A percentile compares a stretch with the other conserved stretches of the same genome.
These are phyloP conservation scores for Canariomyces notabilis DNA, from an alignment of 2,329 filamentous ascomycete species.

Conservation along the genomic window DNA sequence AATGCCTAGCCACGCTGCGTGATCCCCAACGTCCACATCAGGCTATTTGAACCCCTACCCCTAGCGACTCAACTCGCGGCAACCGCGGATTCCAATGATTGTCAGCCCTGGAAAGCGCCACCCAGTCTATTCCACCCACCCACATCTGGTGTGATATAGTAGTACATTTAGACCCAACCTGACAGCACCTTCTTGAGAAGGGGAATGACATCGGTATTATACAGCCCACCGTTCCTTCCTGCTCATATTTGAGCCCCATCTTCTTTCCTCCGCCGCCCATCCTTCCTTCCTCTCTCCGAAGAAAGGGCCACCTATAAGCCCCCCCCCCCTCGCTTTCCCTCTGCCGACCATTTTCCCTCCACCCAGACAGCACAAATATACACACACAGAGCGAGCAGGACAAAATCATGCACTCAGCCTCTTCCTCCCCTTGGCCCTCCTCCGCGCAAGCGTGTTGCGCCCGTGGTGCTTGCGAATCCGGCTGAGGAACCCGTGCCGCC, in stretches of 20 bases:
- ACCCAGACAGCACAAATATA: too few species aligned
- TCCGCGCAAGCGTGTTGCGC: slow-evolving; percentile 46
- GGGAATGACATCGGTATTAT: too few species aligned
- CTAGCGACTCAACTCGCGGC: too few species aligned
- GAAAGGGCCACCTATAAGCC: not conserved
- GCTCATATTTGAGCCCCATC: not conserved
- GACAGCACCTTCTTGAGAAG: not conserved
- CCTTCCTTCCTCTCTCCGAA: not conserved
- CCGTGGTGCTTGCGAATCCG: slow-evolving; percentile 47
- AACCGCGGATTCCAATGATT: too few species aligned
- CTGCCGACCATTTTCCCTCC: too few species aligned
- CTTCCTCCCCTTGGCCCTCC: slow-evolving; percentile 49
- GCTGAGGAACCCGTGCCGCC: slow-evolving; percentile 53
- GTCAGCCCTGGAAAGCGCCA: too few species aligned
- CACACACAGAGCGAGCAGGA: too few species aligned
- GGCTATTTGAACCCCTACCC: too few species aligned
- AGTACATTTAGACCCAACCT: too few species aligned
- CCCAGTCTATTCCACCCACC: not conserved
- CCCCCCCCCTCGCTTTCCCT: too few species aligned
- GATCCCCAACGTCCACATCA: too few species aligned
- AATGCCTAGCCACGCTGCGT: too few species aligned
- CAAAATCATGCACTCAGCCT: slow-evolving; percentile 34
- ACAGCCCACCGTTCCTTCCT: not conserved
- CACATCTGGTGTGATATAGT: not conserved
- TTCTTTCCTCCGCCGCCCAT: not conserved